These are phyloP conservation scores for Russula dissimulans DNA, from an alignment of 768 basidiomycete genomes.

Conservation along the genomic window DNA sequence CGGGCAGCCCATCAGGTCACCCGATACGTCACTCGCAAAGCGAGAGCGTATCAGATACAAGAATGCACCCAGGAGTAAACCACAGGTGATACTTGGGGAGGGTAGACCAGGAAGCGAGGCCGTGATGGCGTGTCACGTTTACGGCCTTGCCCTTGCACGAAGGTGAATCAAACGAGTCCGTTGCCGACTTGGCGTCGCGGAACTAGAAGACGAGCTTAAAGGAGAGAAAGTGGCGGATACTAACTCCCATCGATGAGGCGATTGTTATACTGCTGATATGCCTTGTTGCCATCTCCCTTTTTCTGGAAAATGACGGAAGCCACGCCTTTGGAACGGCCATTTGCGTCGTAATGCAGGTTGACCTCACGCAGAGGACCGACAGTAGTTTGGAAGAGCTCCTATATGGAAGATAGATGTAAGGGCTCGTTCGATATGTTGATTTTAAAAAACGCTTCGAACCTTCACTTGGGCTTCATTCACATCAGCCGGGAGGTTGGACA, in stretches of 20 bases:
- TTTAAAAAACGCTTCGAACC: conserved; percentile 38
- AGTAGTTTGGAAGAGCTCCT: conserved; percentile 92
- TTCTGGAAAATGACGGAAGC: conserved; percentile 80
- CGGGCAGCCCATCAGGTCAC: neutral
- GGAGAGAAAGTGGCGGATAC: conserved; percentile 52
- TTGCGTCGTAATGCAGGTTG: conserved; percentile 73
- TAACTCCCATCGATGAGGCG: conserved; percentile 99
- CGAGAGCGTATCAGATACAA: conserved; percentile 1
- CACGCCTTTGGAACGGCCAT: conserved; percentile 84
- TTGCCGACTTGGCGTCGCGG: conserved; percentile 15
- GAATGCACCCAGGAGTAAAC: conserved; percentile 4
- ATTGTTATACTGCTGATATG: conserved; percentile 92
- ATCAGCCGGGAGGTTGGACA: conserved; percentile 86
- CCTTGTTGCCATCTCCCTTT: conserved; percentile 86
- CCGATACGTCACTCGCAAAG: neutral
- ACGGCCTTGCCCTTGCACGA: conserved; percentile 13
- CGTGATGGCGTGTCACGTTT: conserved; percentile 4
- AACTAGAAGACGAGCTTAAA: conserved; percentile 25
- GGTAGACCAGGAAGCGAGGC: conserved; percentile 10
- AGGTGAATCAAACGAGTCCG: conserved; percentile 18
- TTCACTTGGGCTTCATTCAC: conserved; percentile 92
- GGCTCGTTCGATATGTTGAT: neutral
- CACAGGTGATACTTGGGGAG: neutral
- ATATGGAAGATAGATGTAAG: neutral
- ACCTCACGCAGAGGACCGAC: conserved; percentile 82